A percentile compares a stretch with the other conserved stretches of the same genome.
phyloP scores from a whole-genome alignment of 306 rosid species.

The Glycyrrhiza uralensis region DNA sequence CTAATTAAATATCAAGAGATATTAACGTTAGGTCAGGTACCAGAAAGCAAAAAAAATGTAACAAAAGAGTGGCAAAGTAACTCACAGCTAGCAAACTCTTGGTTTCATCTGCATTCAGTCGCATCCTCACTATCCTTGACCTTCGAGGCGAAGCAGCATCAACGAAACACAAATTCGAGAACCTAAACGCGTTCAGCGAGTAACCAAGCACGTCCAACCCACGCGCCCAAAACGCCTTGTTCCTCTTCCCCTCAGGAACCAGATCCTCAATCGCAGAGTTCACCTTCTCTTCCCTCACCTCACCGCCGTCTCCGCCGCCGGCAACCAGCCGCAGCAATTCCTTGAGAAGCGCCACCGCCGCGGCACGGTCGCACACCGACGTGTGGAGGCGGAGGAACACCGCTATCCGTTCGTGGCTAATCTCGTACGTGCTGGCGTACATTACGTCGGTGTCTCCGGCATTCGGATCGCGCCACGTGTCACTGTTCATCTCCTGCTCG shows the following conservation, averaged over 20 bases:
- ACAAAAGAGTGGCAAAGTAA: neutral
- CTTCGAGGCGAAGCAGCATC: conserved; percentile 42
- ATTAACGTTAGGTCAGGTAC: too few relatives aligned
- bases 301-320: neutral
- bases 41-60: neutral
- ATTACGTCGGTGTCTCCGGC: conserved; percentile 38
- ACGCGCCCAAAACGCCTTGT: conserved; percentile 88
- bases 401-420: conserved; percentile 42
- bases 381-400: conserved; percentile 73
- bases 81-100: conserved; percentile 59
- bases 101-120: conserved; percentile 42
- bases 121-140: conserved; percentile 56
- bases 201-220: conserved; percentile 89
- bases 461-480: conserved; percentile 48
- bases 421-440: conserved; percentile 42
- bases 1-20: neutral
- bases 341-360: conserved; percentile 56
- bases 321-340: conserved; percentile 33
- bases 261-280: conserved; percentile 60
- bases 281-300: conserved; percentile 25
- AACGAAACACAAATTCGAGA: conserved; percentile 51
- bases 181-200: conserved; percentile 68
- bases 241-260: conserved; percentile 56
- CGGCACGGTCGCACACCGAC: conserved; percentile 62
- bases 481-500: conserved; percentile 64